Base-by-base conservation (phyloP, 169 alveolate species). In the Perkinsus olseni region DNA sequence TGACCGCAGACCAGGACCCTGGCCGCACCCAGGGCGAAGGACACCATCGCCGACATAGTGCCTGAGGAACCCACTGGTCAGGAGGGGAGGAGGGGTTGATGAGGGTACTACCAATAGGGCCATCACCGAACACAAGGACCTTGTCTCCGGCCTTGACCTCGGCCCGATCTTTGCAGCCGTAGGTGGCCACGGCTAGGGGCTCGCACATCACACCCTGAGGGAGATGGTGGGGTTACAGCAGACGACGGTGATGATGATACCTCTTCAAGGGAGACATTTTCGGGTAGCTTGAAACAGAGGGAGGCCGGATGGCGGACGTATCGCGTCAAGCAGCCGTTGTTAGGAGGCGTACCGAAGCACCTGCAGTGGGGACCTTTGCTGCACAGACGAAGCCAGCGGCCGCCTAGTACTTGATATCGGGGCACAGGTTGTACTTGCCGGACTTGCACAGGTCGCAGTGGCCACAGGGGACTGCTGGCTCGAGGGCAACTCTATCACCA, bases 201-300 rank as follows among this genome's bases (percentile, higher is more conserved):
- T 90, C 92, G 51, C 48, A 38, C 92, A 90, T 38, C 13, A 39
- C 92, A 38, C 92, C 92, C 82, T 62, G 82, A 62, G 34, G 82
- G 17, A 62, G 13, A 62, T 24, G 1, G 34, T 62, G 31, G 34
- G 10, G 82, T 13, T 40, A 3, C 50, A 40, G 82, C 8, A 21
- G 1, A 62, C 1, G 82, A 24, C 17, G 82, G 8, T 24, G 1
- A 13, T 3, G 13, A 62, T 21, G 8, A 13, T 28, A 62, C 82
- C 92, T 90, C 92, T 39, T 34, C 92, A 11, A 90, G 51, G 62
- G 51, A 37, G 37, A 90, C 92, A 17, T 34, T 90, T 6, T 90
- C 92, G 24, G 92, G 92, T 17, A 90, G 92, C 92, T 90, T 90
- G 92, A 90, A 90, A n/a, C 92, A 90, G 36, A 90, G 11, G 17